Percentiles rank a stretch among this genome's conserved stretches.
These are phyloP conservation scores for Choiromyces venosus DNA, from an alignment of 495 filamentous ascomycete genomes.

Conservation along the genomic window DNA sequence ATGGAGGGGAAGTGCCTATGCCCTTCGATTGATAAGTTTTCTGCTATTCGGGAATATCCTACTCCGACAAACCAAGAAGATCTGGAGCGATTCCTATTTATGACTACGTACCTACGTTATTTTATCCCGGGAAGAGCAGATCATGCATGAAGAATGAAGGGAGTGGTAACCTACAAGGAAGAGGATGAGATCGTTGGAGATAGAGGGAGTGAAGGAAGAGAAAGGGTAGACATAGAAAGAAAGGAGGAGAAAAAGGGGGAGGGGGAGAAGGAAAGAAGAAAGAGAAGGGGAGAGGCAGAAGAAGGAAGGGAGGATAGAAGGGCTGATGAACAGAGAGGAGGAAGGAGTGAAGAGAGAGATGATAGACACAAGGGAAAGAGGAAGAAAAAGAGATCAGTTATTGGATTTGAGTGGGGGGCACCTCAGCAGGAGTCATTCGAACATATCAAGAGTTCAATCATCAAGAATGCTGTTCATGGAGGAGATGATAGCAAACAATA, in stretches of 20 bases:
- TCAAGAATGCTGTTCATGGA: neutral
- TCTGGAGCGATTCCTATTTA: constrained; percentile 4
- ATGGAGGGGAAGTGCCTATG: too few species aligned
- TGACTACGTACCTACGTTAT: constrained; percentile 8
- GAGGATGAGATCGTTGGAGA: too few species aligned
- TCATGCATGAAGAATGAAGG: too few species aligned
- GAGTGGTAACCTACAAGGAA: too few species aligned
- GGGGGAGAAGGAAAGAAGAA: neutral
- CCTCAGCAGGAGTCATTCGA: neutral
- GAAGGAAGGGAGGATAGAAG: neutral
- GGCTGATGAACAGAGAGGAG: neutral
- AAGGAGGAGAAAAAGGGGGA: neutral
- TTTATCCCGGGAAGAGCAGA: neutral
- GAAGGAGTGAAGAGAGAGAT: neutral
- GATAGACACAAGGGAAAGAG: neutral
- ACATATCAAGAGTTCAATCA: constrained; percentile 8
- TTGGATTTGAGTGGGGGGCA: too few species aligned
- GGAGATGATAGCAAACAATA: constrained; percentile 5
- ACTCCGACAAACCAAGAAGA: neutral
- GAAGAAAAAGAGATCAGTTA: too few species aligned
- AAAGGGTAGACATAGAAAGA: too few species aligned
- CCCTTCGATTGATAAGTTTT: too few species aligned
- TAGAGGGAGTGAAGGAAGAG: neutral
- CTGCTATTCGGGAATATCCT: constrained; percentile 12
- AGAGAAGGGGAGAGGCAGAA: neutral